phyloP scores from a whole-genome alignment of 805 yeast species.

The Jamesozyma gamospora region DNA sequence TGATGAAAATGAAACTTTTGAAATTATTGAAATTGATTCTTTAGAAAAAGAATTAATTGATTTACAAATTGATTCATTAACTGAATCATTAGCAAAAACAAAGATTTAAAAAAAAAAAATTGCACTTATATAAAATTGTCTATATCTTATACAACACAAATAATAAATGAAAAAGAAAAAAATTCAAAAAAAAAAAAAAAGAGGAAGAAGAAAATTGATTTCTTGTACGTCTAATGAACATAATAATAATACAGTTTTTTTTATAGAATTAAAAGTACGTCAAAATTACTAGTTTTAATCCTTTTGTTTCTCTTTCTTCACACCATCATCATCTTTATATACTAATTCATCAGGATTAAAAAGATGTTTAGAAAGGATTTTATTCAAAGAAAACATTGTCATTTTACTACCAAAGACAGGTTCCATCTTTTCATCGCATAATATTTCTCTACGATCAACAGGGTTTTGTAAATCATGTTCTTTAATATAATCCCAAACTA shows the following conservation, averaged over 20 bases:
- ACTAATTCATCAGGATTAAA: conserved; percentile 27
- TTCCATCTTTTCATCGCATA: conserved; percentile 50
- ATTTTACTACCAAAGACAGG: conserved; percentile 52
- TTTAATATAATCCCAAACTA: conserved; percentile 63
- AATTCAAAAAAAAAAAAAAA: too few species aligned
- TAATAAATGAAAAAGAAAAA: too few species aligned
- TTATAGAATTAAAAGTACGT: too few species aligned
- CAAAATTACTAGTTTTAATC: not conserved
- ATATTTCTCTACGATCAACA: conserved; percentile 49
- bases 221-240: too few species aligned
- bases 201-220: too few species aligned
- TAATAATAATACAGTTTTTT: too few species aligned
- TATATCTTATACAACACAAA: too few species aligned
- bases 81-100: conserved; percentile 49
- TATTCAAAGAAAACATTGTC: conserved; percentile 50
- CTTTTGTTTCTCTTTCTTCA: not conserved
- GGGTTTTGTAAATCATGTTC: conserved; percentile 56
- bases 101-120: conserved; percentile 27
- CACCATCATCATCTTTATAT: conserved; percentile 1
- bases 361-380: conserved; percentile 43
- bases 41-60: conserved; percentile 37
- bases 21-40: conserved; percentile 38
- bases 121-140: too few species aligned
- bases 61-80: conserved; percentile 34
- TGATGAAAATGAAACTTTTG: conserved; percentile 33